Base-by-base conservation (phyloP, 2,329 filamentous ascomycete species). In the Fusarium xyrophilum region DNA sequence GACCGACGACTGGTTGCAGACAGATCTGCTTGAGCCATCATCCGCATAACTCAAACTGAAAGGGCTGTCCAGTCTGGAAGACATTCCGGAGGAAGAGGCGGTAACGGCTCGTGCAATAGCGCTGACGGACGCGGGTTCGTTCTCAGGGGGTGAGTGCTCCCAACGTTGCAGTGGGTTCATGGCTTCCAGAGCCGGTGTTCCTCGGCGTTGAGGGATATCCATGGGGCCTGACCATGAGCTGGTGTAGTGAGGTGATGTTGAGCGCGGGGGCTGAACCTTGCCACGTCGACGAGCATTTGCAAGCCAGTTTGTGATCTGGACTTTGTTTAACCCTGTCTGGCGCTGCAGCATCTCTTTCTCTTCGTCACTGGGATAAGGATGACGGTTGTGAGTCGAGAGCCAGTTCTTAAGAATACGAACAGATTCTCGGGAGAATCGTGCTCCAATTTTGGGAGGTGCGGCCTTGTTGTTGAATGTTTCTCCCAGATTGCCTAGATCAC, bases 221-320 rank as follows among this genome's bases (percentile, higher is more conserved):
- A 97, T 89, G 7, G 89, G 87, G 58, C 83, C 82, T 8, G 85
- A 85, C 58, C 86, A 85, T 67, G 80, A 84, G 66, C 84, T 85
- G 65, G 84, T 85, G 28, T 88, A 85, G 70, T 90, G 87, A 2
- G 93, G 91, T 7, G 92, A 94, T 21, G 85, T 88, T 32, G 87
- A 88, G 67, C 90, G 85, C 47, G 88, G 88, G 4, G 87, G 83
- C 48, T 89, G 87, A 56, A 91, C 88, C 81, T 97, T 97, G 72
- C 92, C 90, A 66, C 93, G 86, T 59, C 93, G 88, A 43, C 93
- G 89, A 60, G 93, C 93, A 78, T 97, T 97, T 62, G 93, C 93
- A 47, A 97, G 87, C 93, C 93, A 97, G 76, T 96, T 97, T 14
- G 90, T 90, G 72, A 97, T 95, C 75, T 97, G 94, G 17, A 86